Evolutionary conservation across 2,329 filamentous ascomycete species (phyloP), one percentile per base, ranked within the genome.

Genomic region (Pyrenophora teres): DNA sequence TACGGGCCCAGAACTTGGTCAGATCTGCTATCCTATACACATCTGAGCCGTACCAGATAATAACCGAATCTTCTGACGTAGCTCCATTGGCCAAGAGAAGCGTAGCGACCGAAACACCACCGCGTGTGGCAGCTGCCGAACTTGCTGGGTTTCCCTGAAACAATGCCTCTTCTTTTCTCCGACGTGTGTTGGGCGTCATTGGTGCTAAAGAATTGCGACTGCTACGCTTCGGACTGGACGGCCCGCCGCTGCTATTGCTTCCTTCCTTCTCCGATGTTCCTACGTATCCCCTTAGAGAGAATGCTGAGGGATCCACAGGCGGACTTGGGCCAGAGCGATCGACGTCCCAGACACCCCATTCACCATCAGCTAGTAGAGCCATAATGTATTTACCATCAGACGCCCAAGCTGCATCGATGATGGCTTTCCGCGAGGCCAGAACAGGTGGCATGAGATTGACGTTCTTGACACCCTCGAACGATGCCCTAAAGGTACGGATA

Each of bases 331-430:
- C 69, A 25, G 67, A 64, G 10, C 66, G 64, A 30, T 75, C 73
- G 27, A 77, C 57, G 55, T 79, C 77, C 79, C 79, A 81, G n/a
- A 81, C 69, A 10, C 79, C 79, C 80, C 80, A 82, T 64, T 81
- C 76, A 8, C 79, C 79, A 57, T 81, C 79, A 46, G 75, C 71
- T 6, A 80, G 68, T 8, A 82, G 63, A 4, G 73, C 74, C n/a
- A 81, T 57, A 18, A 81, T 74, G 33, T 74, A 71, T 38, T 69
- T 74, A 21, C 79, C 80, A 33, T 74, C 73, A 13, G 76, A 71
- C 3, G 76, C 67, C 79, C 79, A 82, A 32, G 74, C 70, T 3
- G 76, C 78, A 54, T 77, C 78, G 3, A 81, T 63, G n/a, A 82
- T 73, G 16, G 72, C 67, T 64, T 81, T 81, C 3, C 78, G 76